A percentile compares a stretch with the other conserved stretches of the same genome.
Conservation (phyloP, 2,329 filamentous ascomycete genomes). For the Talaromyces atroroseus region DNA sequence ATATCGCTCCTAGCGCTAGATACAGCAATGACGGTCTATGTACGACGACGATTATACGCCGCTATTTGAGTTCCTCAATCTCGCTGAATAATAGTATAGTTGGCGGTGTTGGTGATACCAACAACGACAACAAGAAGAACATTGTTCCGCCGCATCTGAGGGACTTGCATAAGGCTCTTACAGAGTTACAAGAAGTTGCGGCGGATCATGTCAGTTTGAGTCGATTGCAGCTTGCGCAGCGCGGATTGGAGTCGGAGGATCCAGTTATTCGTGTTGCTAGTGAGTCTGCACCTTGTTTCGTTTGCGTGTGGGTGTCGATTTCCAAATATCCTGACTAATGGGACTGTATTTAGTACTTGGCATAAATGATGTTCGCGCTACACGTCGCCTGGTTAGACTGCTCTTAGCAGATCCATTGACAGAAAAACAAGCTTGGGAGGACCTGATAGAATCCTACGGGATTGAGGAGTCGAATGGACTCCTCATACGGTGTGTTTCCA, state of each 20-base stretch:
- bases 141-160: conserved; percentile 49
- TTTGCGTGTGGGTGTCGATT: not conserved
- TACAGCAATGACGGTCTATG: not conserved
- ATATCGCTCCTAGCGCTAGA: not conserved
- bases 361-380: conserved; percentile 45
- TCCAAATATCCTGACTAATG: not conserved
- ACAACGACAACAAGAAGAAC: conserved; percentile 47
- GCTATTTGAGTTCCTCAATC: not conserved
- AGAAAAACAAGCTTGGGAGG: conserved; percentile 61
- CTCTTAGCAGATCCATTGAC: conserved; percentile 66
- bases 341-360: conserved; percentile 40
- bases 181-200: conserved; percentile 47
- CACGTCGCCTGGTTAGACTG: conserved; percentile 59
- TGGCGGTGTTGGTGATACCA: conserved; percentile 34
- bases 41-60: conserved; percentile 2
- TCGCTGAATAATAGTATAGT: conserved; percentile 14
- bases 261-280: conserved; percentile 54
- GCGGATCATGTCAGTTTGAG: conserved; percentile 55
- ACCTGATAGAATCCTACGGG: conserved; percentile 48
- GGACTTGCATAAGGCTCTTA: conserved; percentile 51
- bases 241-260: conserved; percentile 51
- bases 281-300: conserved; percentile 21
- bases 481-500: conserved; percentile 53
- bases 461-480: conserved; percentile 51
- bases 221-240: conserved; percentile 54